Evolutionary conservation across 768 basidiomycete genomes (phyloP).

Genomic region (Postia placenta): DNA sequence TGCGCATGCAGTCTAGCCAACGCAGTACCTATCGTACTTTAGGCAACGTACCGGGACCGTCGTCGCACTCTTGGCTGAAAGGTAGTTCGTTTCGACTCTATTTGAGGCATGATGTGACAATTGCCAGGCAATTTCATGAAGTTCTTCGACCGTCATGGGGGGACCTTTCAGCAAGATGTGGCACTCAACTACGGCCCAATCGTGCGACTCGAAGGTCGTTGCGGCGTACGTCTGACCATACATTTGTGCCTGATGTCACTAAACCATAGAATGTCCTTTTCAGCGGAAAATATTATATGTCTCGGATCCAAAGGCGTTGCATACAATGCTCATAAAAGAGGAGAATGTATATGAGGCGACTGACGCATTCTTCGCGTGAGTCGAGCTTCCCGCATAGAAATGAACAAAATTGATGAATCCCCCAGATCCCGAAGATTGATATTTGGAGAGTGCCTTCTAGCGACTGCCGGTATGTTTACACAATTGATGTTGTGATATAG

Average conservation of each 20-base stretch:
- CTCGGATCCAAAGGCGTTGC: constrained; percentile 14
- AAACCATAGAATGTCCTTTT: background rate
- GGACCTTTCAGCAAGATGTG: constrained; percentile 12
- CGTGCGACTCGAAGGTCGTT: constrained; percentile 11
- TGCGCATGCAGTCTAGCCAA: background rate
- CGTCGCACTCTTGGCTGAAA: constrained; percentile 11
- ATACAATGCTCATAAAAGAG: constrained; percentile 15
- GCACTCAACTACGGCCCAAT: constrained; percentile 8
- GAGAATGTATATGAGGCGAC: constrained; percentile 16
- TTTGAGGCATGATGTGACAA: background rate
- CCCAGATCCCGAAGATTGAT: background rate
- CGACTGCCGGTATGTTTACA: constrained; percentile 9
- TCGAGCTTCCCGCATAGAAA: background rate
- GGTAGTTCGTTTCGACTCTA: background rate
- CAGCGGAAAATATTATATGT: constrained; percentile 5
- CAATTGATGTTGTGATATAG: background rate
- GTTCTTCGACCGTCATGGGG: constrained; percentile 11
- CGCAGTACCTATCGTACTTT: constrained; percentile 6
- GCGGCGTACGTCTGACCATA: constrained; percentile 3
- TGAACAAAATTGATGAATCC: background rate
- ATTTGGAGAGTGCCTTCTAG: constrained; percentile 12
- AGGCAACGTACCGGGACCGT: constrained; percentile 14
- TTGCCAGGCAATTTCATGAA: constrained; percentile 10
- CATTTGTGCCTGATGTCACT: background rate
- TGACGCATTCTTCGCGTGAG: constrained; percentile 3